phyloP scores from a whole-genome alignment of 805 yeast species.

The Zygotorulaspora sp. region DNA sequence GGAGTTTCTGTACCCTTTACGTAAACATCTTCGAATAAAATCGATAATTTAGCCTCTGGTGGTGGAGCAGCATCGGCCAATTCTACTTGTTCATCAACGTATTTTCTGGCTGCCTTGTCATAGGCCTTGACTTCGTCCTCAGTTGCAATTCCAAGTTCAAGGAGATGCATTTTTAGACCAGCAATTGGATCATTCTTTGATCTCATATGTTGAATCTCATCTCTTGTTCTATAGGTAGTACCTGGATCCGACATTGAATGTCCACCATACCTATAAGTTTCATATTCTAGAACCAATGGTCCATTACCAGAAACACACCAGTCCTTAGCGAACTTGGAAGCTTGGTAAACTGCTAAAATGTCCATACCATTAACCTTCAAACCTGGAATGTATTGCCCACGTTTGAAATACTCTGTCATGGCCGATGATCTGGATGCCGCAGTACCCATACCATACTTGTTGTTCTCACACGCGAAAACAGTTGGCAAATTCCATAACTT shows the following conservation, averaged over 20 bases:
- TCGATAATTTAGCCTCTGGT: conserved; percentile 93
- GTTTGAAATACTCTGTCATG: conserved; percentile 92
- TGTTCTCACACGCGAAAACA: conserved; percentile 94
- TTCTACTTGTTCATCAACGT: conserved; percentile 90
- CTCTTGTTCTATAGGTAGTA: conserved; percentile 99
- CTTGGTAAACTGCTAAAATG: conserved; percentile 89
- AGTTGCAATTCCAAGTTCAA: conserved; percentile 80
- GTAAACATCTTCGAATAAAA: conserved; percentile 94
- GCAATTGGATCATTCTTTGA: conserved; percentile 97
- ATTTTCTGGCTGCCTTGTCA: conserved; percentile 94
- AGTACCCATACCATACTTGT: conserved; percentile 99
- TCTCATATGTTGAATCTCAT: conserved; percentile 99
- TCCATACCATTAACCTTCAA: conserved; percentile 99
- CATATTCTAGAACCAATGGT: conserved; percentile 92
- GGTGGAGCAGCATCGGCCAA: conserved; percentile 91
- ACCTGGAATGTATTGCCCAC: conserved; percentile 99
- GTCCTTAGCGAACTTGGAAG: conserved; percentile 94
- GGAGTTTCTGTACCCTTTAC: conserved; percentile 92
- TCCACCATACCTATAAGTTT: conserved; percentile 99
- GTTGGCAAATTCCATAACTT: conserved; percentile 96
- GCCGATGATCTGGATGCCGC: conserved; percentile 97
- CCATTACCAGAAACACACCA: conserved; percentile 93
- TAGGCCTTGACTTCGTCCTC: conserved; percentile 92
- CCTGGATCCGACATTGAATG: conserved; percentile 99
- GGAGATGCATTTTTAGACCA: conserved; percentile 81